phyloP scores from a whole-genome alignment of 2,329 filamentous ascomycete genomes.

The Colletotrichum sp. region DNA sequence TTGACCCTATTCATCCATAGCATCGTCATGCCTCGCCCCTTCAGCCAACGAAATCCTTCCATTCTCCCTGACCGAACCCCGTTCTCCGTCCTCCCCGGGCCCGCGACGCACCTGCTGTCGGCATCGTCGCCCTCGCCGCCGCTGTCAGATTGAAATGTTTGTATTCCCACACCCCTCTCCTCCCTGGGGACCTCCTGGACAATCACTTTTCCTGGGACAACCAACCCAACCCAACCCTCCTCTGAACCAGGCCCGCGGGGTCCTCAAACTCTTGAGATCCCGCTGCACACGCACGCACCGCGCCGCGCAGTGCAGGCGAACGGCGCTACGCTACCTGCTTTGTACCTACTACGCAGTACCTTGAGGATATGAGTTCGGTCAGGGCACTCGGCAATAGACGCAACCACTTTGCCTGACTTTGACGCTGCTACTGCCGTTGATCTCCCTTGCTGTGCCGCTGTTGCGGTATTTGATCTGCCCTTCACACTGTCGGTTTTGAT shows the following conservation, averaged over 20 bases:
- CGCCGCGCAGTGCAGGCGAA: background rate
- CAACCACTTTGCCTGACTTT: background rate
- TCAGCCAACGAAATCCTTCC: background rate
- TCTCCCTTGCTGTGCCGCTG: background rate
- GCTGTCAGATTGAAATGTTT: background rate
- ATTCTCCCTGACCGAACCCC: slow-evolving; percentile 9
- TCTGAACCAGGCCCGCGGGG: background rate
- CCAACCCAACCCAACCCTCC: background rate
- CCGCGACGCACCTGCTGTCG: slow-evolving; percentile 7
- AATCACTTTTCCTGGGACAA: slow-evolving; percentile 1
- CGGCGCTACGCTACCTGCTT: background rate
- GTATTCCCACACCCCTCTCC: background rate
- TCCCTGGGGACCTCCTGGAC: background rate
- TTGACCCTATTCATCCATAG: slow-evolving; percentile 8
- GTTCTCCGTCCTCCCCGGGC: slow-evolving; percentile 14
- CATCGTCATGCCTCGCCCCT: slow-evolving; percentile 12
- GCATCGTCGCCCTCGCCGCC: slow-evolving; percentile 4
- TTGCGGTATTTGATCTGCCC: background rate
- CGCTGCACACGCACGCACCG: background rate
- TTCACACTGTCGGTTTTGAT: background rate
- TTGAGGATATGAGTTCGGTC: background rate
- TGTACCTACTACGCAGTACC: background rate
- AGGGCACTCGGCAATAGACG: background rate
- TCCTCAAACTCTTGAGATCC: background rate
- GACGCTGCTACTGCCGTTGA: background rate